These are phyloP conservation scores for Salinomyces thailandicus DNA, from an alignment of 2,329 filamentous ascomycete species.

Conservation along the genomic window DNA sequence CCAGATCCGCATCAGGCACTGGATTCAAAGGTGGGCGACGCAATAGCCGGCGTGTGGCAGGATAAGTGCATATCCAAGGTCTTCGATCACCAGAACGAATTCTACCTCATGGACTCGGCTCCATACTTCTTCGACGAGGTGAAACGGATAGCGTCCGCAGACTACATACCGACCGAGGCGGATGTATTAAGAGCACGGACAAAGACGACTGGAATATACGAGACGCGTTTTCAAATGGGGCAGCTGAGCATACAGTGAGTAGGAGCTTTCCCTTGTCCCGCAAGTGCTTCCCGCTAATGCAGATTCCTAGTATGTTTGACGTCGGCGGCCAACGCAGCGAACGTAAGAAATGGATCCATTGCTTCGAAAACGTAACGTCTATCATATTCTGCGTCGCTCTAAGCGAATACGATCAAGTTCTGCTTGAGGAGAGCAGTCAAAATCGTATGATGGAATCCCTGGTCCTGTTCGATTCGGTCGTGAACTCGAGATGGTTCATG, in stretches of 20 bases:
- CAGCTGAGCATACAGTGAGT: conserved; percentile 96
- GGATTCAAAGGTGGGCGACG: conserved; percentile 68
- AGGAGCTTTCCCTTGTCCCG: background rate
- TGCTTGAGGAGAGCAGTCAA: conserved; percentile 96
- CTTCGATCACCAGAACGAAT: conserved; percentile 91
- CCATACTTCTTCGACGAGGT: conserved; percentile 98
- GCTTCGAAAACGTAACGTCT: conserved; percentile 98
- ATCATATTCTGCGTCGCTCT: conserved; percentile 98
- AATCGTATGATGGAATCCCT: conserved; percentile 99
- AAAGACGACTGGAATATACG: conserved; percentile 98
- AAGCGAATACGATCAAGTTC: conserved; percentile 95
- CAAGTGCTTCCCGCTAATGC: background rate
- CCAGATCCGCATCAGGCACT: conserved; percentile 80
- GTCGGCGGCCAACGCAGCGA: conserved; percentile 95
- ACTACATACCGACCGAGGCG: conserved; percentile 87
- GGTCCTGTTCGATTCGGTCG: conserved; percentile 92
- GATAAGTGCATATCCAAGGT: conserved; percentile 73
- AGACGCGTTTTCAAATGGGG: conserved; percentile 97
- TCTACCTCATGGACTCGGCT: conserved; percentile 98
- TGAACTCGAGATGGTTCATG: conserved; percentile 99
- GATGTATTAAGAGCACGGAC: conserved; percentile 92
- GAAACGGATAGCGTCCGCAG: conserved; percentile 65
- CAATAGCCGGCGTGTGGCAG: conserved; percentile 79
- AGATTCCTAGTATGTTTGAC: conserved; percentile 77
- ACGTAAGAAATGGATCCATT: conserved; percentile 99